Evolutionary conservation across 495 filamentous ascomycete species (phyloP).

Genomic region (Sporormia fimetaria): DNA sequence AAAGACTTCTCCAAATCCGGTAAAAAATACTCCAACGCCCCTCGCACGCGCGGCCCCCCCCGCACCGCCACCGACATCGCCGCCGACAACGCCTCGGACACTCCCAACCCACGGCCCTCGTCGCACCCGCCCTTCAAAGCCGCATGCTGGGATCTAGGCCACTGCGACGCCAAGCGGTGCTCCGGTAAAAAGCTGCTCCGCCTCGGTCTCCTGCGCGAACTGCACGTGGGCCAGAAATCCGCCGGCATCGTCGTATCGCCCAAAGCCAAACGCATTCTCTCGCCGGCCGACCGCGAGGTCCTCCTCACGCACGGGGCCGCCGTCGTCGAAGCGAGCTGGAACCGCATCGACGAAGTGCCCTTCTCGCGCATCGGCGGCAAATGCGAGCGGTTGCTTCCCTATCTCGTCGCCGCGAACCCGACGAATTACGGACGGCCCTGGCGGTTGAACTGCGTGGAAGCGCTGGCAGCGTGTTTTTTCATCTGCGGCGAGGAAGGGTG

Average conservation of each 20-base stretch:
- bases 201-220: slow-evolving; percentile 83
- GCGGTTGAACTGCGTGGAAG: slow-evolving; percentile 91
- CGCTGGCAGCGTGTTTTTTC: slow-evolving; percentile 78
- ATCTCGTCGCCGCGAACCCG: slow-evolving; percentile 89
- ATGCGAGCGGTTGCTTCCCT: slow-evolving; percentile 84
- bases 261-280: slow-evolving; percentile 76
- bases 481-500: slow-evolving; percentile 89
- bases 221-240: slow-evolving; percentile 82
- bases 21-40: slow-evolving; percentile 30
- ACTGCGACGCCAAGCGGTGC: slow-evolving; percentile 95
- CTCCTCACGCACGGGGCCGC: slow-evolving; percentile 85
- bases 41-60: slow-evolving; percentile 30
- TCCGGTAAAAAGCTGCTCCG: slow-evolving; percentile 90
- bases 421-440: slow-evolving; percentile 96
- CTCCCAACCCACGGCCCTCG: slow-evolving; percentile 20
- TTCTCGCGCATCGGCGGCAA: slow-evolving; percentile 89
- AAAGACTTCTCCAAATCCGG: slow-evolving; percentile 72
- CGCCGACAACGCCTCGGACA: slow-evolving; percentile 30
- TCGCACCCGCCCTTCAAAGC: slow-evolving; percentile 66
- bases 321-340: slow-evolving; percentile 97
- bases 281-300: slow-evolving; percentile 65
- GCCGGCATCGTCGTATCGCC: slow-evolving; percentile 88
- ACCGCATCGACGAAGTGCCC: slow-evolving; percentile 78
- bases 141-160: slow-evolving; percentile 93
- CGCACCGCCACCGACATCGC: slow-evolving; percentile 26